Evolutionary conservation across 2,329 filamentous ascomycete species (phyloP), one percentile per base, ranked within the genome.

Genomic region (Arachnomyces sp.): DNA sequence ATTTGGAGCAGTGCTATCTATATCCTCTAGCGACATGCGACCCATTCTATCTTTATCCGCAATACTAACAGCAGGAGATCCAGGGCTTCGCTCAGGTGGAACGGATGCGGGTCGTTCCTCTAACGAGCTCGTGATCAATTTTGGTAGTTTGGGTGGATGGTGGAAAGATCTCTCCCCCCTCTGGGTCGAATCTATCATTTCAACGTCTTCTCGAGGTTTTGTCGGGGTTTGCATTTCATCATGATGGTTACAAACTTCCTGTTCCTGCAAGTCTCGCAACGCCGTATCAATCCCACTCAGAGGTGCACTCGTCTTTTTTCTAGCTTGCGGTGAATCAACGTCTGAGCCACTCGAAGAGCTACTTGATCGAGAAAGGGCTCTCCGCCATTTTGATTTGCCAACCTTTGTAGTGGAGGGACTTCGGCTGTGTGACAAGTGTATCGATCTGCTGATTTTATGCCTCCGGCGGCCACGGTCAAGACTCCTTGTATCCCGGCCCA

Each of bases 391-490:
- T 25, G 74, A 68, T 42, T 69, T 71, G 31, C 68, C 70, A 43
- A 51, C 59, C 40, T 74, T 67, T n/a, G n/a, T n/a, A 9, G 63
- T 54, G 2, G 73, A 75, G 40, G 63, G 65, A 43, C 60, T 70
- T 39, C 73, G 74, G 33, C 73, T 74, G 41, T 78, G 74, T 31
- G 74, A 69, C 12, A 74, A 63, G n/a, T 71, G 68, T 34, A 71
- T 71, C 39, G 80, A 62, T 30, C 71, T 73, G n/a, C 74, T 72
- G 8, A 82, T 60, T 48, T 76, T 81, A 49, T 79, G 74, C 29
- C 73, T 74, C 11, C 77, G 75, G 33, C 77, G 74, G 12, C 77
- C 77, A 42, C 75, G 71, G 21, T 51, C 46, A 12, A 74, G 63
- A n/a, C 72, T 71, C 34, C 70, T 71, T 35, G 75, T 69, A 13